These are phyloP conservation scores for Sutorius eximius DNA, from an alignment of 1,284 basidiomycete genomes.

Conservation along the genomic window DNA sequence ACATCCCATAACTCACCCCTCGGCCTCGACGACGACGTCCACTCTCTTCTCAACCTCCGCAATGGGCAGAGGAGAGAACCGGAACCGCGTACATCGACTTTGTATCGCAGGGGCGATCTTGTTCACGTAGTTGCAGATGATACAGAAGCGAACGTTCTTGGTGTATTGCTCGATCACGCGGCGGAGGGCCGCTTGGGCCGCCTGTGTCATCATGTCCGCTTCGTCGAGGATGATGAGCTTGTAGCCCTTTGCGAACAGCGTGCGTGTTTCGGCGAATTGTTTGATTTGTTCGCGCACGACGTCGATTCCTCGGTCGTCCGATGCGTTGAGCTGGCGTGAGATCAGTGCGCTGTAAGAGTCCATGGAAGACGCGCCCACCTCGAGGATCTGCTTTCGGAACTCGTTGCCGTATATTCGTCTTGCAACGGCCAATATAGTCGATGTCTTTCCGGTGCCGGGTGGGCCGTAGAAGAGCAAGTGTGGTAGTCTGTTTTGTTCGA, in stretches of 20 bases:
- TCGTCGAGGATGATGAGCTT: slow-evolving; percentile 99
- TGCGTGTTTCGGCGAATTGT: slow-evolving; percentile 95
- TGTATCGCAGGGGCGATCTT: slow-evolving; percentile 99
- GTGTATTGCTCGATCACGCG: slow-evolving; percentile 99
- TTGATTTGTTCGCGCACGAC: slow-evolving; percentile 99
- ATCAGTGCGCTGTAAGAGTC: slow-evolving; percentile 1
- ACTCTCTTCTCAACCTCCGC: slow-evolving; percentile 84
- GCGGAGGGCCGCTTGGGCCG: slow-evolving; percentile 93
- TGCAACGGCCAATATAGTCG: slow-evolving; percentile 96
- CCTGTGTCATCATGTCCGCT: slow-evolving; percentile 99
- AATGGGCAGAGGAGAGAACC: slow-evolving; percentile 93
- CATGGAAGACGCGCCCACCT: slow-evolving; percentile 51
- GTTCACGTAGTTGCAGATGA: slow-evolving; percentile 99
- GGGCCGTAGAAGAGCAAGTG: slow-evolving; percentile 98
- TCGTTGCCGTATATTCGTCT: slow-evolving; percentile 86
- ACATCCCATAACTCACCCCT: slow-evolving; percentile 60
- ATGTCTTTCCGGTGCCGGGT: slow-evolving; percentile 97
- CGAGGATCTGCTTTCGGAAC: slow-evolving; percentile 90
- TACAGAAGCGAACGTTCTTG: slow-evolving; percentile 98
- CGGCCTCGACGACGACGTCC: slow-evolving; percentile 77
- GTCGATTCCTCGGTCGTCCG: slow-evolving; percentile 97
- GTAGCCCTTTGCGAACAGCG: slow-evolving; percentile 88
- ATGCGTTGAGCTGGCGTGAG: slow-evolving; percentile 80
- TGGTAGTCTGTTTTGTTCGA: slow-evolving; percentile 91
- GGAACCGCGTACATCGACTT: slow-evolving; percentile 96